These are phyloP conservation scores for Phytophthora sojae DNA, from an alignment of 352 stramenopile genomes.

Conservation along the genomic window DNA sequence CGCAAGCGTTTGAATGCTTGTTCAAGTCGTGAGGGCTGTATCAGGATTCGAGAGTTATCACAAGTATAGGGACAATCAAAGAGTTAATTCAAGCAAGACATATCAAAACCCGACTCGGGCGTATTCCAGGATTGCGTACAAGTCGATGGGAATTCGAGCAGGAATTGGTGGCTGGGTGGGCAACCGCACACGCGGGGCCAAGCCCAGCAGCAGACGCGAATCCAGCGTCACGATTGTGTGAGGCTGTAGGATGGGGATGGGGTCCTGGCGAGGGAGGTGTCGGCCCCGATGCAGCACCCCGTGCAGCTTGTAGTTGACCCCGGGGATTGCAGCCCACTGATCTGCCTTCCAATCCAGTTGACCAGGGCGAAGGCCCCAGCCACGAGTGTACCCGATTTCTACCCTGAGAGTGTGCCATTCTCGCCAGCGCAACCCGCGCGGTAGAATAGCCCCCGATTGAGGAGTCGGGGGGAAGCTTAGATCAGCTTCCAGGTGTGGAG, in stretches of 20 bases:
- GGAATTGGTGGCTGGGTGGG: background rate
- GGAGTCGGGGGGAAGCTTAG: background rate
- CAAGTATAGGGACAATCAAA: no score
- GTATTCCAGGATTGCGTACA: background rate
- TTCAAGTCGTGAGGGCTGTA: constrained; percentile 33
- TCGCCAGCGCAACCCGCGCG: background rate
- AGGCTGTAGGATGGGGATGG: background rate
- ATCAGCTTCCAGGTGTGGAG: background rate
- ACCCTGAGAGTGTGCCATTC: background rate
- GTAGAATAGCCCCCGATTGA: background rate
- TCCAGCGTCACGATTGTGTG: background rate
- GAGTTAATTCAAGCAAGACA: no score
- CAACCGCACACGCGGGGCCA: background rate
- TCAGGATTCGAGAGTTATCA: background rate
- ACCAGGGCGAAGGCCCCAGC: background rate
- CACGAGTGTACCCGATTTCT: background rate
- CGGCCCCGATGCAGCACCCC: background rate
- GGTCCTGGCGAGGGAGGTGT: background rate
- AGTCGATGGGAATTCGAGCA: background rate
- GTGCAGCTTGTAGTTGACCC: background rate
- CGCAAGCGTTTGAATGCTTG: constrained; percentile 35
- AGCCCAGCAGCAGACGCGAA: background rate
- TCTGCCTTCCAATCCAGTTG: background rate
- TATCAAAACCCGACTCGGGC: background rate
- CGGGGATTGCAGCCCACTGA: background rate